Conservation (phyloP, 2,329 filamentous ascomycete genomes). For the Alternaria ventricosa region DNA sequence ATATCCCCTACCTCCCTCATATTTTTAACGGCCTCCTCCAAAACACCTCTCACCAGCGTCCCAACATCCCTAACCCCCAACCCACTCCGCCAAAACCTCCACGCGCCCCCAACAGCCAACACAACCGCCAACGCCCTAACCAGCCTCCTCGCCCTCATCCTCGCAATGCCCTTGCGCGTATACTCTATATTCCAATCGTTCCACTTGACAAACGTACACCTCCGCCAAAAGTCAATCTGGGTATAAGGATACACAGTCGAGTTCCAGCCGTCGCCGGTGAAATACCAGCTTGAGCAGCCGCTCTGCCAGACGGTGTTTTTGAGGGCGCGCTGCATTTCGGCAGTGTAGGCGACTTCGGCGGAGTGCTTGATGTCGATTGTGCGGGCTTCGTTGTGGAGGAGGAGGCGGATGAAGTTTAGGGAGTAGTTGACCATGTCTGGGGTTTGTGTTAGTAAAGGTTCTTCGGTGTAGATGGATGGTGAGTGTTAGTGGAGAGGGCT, state of each 20-base stretch:
- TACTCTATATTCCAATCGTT: conserved; percentile 61
- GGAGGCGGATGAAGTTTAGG: conserved; percentile 63
- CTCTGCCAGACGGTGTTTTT: conserved; percentile 61
- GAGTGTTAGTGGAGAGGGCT: neutral
- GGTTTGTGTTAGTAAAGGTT: neutral
- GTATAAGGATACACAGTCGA: conserved; percentile 69
- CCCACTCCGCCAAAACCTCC: conserved; percentile 34
- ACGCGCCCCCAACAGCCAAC: conserved; percentile 30
- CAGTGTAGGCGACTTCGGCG: conserved; percentile 68
- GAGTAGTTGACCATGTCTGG: conserved; percentile 64
- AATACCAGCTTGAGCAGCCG: conserved; percentile 69
- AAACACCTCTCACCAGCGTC: conserved; percentile 7
- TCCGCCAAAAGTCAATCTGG: conserved; percentile 59
- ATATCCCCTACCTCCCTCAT: conserved; percentile 6
- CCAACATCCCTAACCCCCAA: conserved; percentile 30
- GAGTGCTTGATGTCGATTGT: conserved; percentile 86
- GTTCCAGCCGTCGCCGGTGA: conserved; percentile 78
- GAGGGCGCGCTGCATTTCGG: conserved; percentile 50
- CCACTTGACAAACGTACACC: conserved; percentile 62
- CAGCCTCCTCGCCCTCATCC: conserved; percentile 29
- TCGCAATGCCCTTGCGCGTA: conserved; percentile 55
- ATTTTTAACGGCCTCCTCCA: conserved; percentile 18
- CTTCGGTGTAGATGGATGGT: too few species aligned
- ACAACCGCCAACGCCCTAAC: conserved; percentile 25
- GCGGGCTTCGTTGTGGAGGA: conserved; percentile 89